Base-by-base conservation (phyloP, 2,329 filamentous ascomycete genomes). In the Epichloe glyceriae region DNA sequence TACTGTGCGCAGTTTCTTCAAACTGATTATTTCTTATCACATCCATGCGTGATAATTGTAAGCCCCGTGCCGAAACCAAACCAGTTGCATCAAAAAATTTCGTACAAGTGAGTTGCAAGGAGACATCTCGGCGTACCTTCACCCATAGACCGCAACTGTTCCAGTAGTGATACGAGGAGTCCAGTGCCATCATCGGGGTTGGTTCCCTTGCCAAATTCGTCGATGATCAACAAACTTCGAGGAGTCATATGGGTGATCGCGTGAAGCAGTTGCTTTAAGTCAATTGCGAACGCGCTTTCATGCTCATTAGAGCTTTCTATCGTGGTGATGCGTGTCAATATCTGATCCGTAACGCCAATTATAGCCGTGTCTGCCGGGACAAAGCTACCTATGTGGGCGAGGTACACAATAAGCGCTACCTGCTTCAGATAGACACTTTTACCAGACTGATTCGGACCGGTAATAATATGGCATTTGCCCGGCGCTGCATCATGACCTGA, bases 381-480 rank as follows among this genome's bases (percentile, higher is more conserved):
- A 62, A 87, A 97, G 63, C 88, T 91, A 48, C 93, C 93, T 49
- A 95, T 79, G 62, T 98, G 93, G 0, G 93, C 88, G 66, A 98
- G 77, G 62, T 93, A 96, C 14, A 95, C 83, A 52, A 95, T 93
- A 47, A 96, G 71, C 4, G 90, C 93, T 34, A 88, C 80, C 64
- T 98, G 91, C 65, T 95, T 98, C 62, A 97, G 75, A 65, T 95
- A 97, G 0, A 97, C 80, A 58, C 89, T 97, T 66, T 98, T 98
- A 0, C 93, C 93, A 0, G 93, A 97, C 64, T 93, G 94, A 59
- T 98, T 98, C 4, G 93, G 90, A 0, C 93, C 93, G 0, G 93
- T 97, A 59, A 98, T 67, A 5, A 96, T 64, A 68, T 88, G 84
- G 56, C 78, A 88, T 12, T 57, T 54, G 3, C 47, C 41, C 17